Evolutionary conservation across 805 yeast genomes (phyloP), one percentile per base, ranked within the genome.

Genomic region (Wickerhamiella occidentalis): DNA sequence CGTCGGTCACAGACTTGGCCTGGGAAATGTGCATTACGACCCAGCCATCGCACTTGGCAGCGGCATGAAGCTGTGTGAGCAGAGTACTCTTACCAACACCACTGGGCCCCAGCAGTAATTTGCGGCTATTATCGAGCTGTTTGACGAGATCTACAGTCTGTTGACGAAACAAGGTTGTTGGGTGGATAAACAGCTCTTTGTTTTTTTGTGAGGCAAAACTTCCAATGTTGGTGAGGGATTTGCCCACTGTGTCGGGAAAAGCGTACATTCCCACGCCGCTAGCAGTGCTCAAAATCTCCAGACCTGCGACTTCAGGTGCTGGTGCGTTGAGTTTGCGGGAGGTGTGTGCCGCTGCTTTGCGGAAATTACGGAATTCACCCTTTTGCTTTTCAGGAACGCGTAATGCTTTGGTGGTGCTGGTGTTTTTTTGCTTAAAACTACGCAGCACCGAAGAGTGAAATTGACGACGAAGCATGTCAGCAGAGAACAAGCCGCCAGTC

Each of bases 1-100:
- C 96, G 55, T 83, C 78, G n/a, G 78, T 68, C 19, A 85, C 69
- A 26, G 68, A 65, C 35, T 71, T 75, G 1, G 86, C 79, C 53
- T 77, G 68, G 25, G 86, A 77, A 15, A 86, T 64, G 45, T 83
- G 85, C 42, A 87, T 58, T 3, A 85, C 65, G 13, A 81, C 69
- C 23, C 65, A 58, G 26, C 62, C 62, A 17, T 55, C 61, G 29
- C 70, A 58, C 8, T 66, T 61, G 2, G 78, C 73, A 43, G 83
- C 64, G 0, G 82, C 77, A 40, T 81, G 81, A 1, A 80, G 70
- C 63, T 87, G 95, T 0, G 88, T 64, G 43, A 87, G 58, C 35
- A 80, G 59, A 0, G 85, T 76, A 2, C 90, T 76, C 68, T 87
- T 88, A 6, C 96, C 96, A 9, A 76, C 72, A 45, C 95, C 95